Evolutionary conservation across 2,329 filamentous ascomycete species (phyloP), one percentile per base, ranked within the genome.

Genomic region (Fusarium annulatum): DNA sequence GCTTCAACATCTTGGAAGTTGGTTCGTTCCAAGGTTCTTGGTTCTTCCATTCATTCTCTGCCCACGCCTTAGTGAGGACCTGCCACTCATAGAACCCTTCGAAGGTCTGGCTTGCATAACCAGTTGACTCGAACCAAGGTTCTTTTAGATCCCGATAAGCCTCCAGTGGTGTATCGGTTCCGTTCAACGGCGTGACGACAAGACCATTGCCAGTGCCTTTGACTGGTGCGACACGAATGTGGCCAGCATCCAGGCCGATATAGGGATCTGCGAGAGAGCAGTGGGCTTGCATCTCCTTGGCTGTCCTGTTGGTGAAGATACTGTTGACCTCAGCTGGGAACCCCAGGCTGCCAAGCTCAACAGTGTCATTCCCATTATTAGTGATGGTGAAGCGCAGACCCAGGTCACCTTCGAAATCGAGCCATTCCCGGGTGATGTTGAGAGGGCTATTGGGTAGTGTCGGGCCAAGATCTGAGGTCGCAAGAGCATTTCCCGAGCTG

Each of bases 21-120:
- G 88, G 83, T 6, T 78, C 43, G 72, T 91, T 91, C 89, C 89
- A 91, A 0, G 89, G 88, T 5, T 81, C 76, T 1, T 79, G 80
- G 1, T 64, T 75, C 2, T 81, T 82, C 89, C 89, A 91, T 73
- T 91, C 88, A 0, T 85, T 85, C 67, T 90, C 86, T 0, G 87
- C 86, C 79, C 85, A 90, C 0, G 88, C 88, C 62, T 85, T 83
- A 18, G 84, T 86, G 58, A 88, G 82, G 0, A 87, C 83, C 72
- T 90, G 86, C 88, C 88, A 91, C 71, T 90, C 88, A 66, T 91
- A 91, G 68, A 88, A 85, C 1, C 88, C 89, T 73, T 91, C 89
- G 66, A 88, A 91, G 0, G 85, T 87, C 71, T 90, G 88, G 51
- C 85, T 87, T 9, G 81, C 82, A 74, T 90, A 90, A 15, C 70